phyloP scores from a whole-genome alignment of 139 green algal genomes.

The Desmodesmus armatus region DNA sequence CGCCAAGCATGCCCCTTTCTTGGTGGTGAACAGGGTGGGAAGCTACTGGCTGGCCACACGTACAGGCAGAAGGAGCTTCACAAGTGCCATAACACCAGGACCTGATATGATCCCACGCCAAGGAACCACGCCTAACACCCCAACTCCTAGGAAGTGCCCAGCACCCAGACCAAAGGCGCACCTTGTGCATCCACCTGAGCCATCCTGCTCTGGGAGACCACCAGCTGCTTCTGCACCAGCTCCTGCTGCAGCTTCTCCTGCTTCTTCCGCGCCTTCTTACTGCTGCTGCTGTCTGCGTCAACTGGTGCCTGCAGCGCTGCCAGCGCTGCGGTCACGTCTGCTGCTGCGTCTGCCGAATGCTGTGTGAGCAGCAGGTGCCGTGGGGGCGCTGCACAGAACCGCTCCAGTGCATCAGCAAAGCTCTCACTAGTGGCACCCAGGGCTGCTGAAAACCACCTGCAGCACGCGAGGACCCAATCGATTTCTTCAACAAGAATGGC shows the following conservation, averaged over 20 bases:
- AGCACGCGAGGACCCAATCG: no score
- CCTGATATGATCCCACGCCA: not conserved
- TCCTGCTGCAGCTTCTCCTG: constrained; percentile 46
- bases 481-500: no score
- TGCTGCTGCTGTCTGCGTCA: not conserved
- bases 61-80: no score
- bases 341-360: not conserved
- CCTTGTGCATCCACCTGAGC: constrained; percentile 25
- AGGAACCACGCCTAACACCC: not conserved
- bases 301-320: not conserved
- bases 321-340: not conserved
- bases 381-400: constrained; percentile 49
- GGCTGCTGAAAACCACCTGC: constrained; percentile 54
- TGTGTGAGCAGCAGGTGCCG: not conserved
- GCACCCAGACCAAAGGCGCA: not conserved
- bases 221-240: constrained; percentile 4
- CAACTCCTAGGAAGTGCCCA: not conserved
- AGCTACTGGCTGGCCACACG: no score
- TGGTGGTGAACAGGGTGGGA: no score
- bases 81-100: not conserved
- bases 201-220: constrained; percentile 2
- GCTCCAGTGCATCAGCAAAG: constrained; percentile 76
- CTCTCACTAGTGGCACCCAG: constrained; percentile 81
- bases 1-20: no score
- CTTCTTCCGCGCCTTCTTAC: constrained; percentile 50